Percentiles rank a stretch among this genome's conserved stretches.
These are phyloP conservation scores for Ophiostoma pallidulum DNA, from an alignment of 2,329 filamentous ascomycete genomes.

Conservation along the genomic window DNA sequence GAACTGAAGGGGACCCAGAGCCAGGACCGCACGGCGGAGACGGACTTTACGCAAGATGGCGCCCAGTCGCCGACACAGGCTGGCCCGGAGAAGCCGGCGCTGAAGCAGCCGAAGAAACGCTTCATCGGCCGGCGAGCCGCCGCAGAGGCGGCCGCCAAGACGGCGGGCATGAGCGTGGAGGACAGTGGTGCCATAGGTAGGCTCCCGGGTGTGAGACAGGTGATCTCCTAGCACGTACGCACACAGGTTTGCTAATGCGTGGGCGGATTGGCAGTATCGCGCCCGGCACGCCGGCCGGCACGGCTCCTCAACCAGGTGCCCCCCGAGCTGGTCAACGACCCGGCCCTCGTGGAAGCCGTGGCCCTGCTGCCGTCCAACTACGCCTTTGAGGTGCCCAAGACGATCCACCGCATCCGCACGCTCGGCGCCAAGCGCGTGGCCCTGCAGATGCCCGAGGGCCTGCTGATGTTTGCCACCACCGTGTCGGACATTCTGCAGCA, in stretches of 20 bases:
- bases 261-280: too few species aligned
- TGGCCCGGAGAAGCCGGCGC: conserved; percentile 18
- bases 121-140: conserved; percentile 80
- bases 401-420: conserved; percentile 83
- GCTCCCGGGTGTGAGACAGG: too few species aligned
- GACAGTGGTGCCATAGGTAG: conserved; percentile 51
- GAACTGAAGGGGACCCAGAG: neutral
- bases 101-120: conserved; percentile 75
- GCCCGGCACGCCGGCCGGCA: conserved; percentile 56
- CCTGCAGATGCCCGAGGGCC: conserved; percentile 93
- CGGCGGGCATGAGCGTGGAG: conserved; percentile 32
- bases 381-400: conserved; percentile 97
- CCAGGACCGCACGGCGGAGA: neutral
- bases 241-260: too few species aligned
- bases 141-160: conserved; percentile 40
- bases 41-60: conserved; percentile 12
- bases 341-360: conserved; percentile 79
- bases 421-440: conserved; percentile 74
- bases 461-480: conserved; percentile 91
- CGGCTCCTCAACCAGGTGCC: conserved; percentile 88
- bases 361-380: conserved; percentile 88
- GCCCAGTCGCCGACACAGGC: conserved; percentile 15
- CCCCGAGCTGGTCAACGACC: conserved; percentile 72
- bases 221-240: too few species aligned
- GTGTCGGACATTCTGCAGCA: conserved; percentile 93